Evolutionary conservation across 345 rosid species (phyloP).

Genomic region (Sapria himalayana): DNA sequence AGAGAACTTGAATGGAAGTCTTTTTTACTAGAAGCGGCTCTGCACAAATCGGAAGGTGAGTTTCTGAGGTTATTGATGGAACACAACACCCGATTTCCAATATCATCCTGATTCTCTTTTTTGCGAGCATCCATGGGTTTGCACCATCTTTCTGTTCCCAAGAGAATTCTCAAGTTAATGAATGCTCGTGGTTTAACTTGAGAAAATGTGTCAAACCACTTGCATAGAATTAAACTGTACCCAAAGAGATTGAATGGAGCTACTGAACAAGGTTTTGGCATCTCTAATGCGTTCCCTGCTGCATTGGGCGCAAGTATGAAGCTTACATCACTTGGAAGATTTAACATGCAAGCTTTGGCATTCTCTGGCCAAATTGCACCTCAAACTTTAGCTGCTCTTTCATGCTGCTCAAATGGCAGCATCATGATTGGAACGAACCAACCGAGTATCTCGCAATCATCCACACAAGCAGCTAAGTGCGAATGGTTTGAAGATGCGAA

Average conservation of each 20-base stretch:
- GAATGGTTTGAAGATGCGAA: too few species aligned
- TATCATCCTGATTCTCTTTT: too few species aligned
- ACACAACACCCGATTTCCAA: too few species aligned
- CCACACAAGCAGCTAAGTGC: conserved; percentile 24
- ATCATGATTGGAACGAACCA: conserved; percentile 17
- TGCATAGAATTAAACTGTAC: conserved; percentile 67
- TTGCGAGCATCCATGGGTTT: too few species aligned
- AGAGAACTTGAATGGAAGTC: too few species aligned
- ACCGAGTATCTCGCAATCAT: conserved; percentile 23
- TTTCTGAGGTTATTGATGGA: too few species aligned
- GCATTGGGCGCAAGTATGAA: conserved; percentile 22
- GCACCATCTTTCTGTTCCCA: too few species aligned
- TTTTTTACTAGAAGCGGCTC: too few species aligned
- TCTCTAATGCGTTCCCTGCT: conserved; percentile 22
- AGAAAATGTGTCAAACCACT: conserved; percentile 77
- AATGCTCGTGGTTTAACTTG: conserved; percentile 59
- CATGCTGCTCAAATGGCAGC: conserved; percentile 35
- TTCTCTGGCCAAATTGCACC: conserved; percentile 55
- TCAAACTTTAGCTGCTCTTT: conserved; percentile 44
- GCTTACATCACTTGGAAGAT: conserved; percentile 31
- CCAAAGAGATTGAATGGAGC: conserved; percentile 46
- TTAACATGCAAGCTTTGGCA: conserved; percentile 43
- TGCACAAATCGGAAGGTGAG: too few species aligned
- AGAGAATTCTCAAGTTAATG: conserved; percentile 74
- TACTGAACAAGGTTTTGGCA: conserved; percentile 29